These are phyloP conservation scores for Pseudogymnoascus sp. DNA, from an alignment of 2,329 filamentous ascomycete genomes.

Conservation along the genomic window DNA sequence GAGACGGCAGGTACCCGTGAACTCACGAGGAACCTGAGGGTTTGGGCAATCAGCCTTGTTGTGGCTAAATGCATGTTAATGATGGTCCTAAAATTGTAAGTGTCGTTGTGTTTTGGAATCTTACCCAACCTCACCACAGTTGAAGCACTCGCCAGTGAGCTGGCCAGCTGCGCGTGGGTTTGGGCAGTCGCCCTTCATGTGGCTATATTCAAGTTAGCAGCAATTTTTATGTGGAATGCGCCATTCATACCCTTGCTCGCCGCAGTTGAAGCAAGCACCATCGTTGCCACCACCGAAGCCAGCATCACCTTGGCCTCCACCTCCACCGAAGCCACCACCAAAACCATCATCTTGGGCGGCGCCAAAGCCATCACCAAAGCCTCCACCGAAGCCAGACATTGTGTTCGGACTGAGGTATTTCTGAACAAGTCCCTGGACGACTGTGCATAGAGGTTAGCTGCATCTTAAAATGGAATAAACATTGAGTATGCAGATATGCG, in stretches of 20 bases:
- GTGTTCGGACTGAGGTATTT: not conserved
- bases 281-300: conserved; percentile 27
- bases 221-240: too few relatives aligned
- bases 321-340: conserved; percentile 12
- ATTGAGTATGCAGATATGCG: not conserved
- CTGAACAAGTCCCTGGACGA: not conserved
- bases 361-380: conserved; percentile 15
- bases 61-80: conserved; percentile 38
- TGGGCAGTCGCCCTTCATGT: conserved; percentile 20
- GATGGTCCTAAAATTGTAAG: conserved; percentile 22
- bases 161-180: conserved; percentile 20
- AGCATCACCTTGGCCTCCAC: conserved; percentile 11
- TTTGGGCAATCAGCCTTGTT: conserved; percentile 56
- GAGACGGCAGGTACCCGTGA: conserved; percentile 52
- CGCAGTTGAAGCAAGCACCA: conserved; percentile 53
- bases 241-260: conserved; percentile 42
- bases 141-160: conserved; percentile 30
- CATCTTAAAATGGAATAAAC: not conserved
- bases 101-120: conserved; percentile 29
- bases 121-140: conserved; percentile 56
- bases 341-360: conserved; percentile 10
- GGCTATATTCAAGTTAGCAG: conserved; percentile 12
- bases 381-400: not conserved
- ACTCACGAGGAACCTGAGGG: conserved; percentile 37
- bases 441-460: not conserved